Evolutionary conservation across 208 protist species (phyloP), one percentile per base, ranked within the genome.

Genomic region (Spironucleus salmonicida): DNA sequence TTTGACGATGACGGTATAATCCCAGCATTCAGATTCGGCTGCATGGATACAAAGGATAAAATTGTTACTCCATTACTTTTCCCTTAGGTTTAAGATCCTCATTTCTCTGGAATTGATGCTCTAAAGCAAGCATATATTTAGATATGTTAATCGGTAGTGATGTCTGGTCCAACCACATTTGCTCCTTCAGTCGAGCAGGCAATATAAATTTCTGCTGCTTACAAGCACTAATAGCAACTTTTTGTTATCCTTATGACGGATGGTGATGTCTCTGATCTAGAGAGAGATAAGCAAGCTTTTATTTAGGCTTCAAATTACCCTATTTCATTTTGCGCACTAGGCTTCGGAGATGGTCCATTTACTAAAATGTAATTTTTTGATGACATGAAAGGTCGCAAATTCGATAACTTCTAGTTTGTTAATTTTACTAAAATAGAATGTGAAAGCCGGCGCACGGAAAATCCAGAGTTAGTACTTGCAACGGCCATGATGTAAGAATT

Each of bases 1-100:
- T 71, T 71, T 38, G 64, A 71, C 64, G n/a, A 35, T 4, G 64
- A 71, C 64, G 38, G 64, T 15, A 71, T 45, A 7, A 49, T 71
- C 40, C 64, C 64, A 2, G 7, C 19, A 2, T 32, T 45, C 32
- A 11, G 7, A 15, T 71, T 71, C 38, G 64, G 64, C 34, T 11
- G 34, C 38, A 40, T 9, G 4, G 7, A 32, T 23, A 49, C 64
- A 49, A 71, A 71, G 38, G 34, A 71, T 42, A 19, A 4, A 4
- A 71, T 27, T 2, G 64, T 71, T 2, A 2, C 11, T n/a, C 64
- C 64, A 32, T n/a, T 71, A 15, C 13, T 30, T 19, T 35, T 15
- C 4, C 4, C 27, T 27, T 59, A 19, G 11, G 4, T 35, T n/a
- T 32, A 11, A 2, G 26, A n/a, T n/a, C 64, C 64, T 9, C 9